Percentiles rank a stretch among this genome's conserved stretches.
Conservation (phyloP, 2,329 filamentous ascomycete genomes). For the Cordyceps tenuipes region DNA sequence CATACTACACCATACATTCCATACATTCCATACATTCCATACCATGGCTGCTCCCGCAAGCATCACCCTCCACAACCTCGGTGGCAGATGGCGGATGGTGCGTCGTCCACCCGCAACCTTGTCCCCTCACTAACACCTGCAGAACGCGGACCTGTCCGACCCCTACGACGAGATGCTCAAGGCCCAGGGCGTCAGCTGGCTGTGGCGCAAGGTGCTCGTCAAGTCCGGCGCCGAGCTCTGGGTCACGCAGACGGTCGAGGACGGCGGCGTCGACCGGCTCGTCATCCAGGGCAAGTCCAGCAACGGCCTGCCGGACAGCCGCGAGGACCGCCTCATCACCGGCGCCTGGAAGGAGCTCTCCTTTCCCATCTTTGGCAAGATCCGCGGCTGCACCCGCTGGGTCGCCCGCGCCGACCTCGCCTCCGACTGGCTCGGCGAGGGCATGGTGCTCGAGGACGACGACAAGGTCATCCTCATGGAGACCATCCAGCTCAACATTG, state of each 20-base stretch:
- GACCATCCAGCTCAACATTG: not conserved
- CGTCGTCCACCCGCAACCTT: not conserved
- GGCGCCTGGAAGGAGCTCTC: not conserved
- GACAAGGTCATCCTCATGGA: not conserved
- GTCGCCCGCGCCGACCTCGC: not conserved
- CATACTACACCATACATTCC: too few species aligned
- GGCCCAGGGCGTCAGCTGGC: not conserved
- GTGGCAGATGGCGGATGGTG: conserved; percentile 1
- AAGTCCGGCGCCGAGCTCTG: not conserved
- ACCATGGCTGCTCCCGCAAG: not conserved
- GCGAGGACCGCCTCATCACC: not conserved
- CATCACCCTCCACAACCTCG: not conserved
- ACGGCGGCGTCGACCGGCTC: not conserved
- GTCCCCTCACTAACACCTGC: not conserved
- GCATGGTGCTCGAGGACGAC: not conserved
- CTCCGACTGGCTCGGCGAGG: not conserved
- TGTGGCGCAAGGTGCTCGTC: conserved; percentile 1
- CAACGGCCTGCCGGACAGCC: not conserved
- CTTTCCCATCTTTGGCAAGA: conserved; percentile 5
- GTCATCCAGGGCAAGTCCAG: not conserved
- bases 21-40: too few species aligned
- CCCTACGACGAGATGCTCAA: conserved; percentile 6
- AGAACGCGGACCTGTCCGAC: not conserved
- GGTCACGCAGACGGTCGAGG: not conserved
- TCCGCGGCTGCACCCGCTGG: conserved; percentile 1